phyloP scores from a whole-genome alignment of 768 basidiomycete species.

The Baorangia bicolor region DNA sequence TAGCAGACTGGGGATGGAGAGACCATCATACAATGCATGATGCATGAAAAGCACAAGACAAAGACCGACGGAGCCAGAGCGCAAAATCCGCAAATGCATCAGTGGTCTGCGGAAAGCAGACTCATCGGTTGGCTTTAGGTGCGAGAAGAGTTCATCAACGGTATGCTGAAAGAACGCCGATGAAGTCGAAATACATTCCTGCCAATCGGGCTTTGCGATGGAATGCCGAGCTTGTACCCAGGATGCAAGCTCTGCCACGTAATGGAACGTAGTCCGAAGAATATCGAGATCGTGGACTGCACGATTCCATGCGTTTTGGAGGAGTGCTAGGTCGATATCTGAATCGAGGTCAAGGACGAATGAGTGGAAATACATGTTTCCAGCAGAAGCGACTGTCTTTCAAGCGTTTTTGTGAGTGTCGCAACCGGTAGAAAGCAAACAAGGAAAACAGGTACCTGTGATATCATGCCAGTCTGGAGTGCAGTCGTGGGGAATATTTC shows the following conservation, averaged over 20 bases:
- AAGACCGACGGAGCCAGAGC: not conserved
- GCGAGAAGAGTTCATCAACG: conserved; percentile 10
- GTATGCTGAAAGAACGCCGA: conserved; percentile 9
- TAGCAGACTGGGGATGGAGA: conserved; percentile 40
- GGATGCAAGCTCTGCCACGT: conserved; percentile 33
- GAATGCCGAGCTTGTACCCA: conserved; percentile 34
- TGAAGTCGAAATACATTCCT: conserved; percentile 9
- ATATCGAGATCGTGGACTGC: conserved; percentile 36
- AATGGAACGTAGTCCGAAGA: conserved; percentile 49
- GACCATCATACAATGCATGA: conserved; percentile 49
- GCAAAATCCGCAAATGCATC: conserved; percentile 28
- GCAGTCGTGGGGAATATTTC: conserved; percentile 41
- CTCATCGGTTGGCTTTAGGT: conserved; percentile 19
- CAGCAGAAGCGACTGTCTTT: conserved; percentile 31
- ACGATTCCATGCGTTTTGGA: conserved; percentile 39
- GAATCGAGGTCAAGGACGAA: conserved; percentile 26
- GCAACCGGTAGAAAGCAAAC: not conserved
- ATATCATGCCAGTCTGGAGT: conserved; percentile 50
- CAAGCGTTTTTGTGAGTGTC: not conserved
- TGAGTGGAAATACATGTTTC: conserved; percentile 33
- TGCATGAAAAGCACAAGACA: conserved; percentile 43
- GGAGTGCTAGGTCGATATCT: conserved; percentile 24
- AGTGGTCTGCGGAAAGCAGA: conserved; percentile 30
- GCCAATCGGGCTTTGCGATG: conserved; percentile 22
- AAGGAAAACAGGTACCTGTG: conserved; percentile 36